Evolutionary conservation across 306 rosid genomes (phyloP).

Genomic region (Trichosanthes cucumerina): DNA sequence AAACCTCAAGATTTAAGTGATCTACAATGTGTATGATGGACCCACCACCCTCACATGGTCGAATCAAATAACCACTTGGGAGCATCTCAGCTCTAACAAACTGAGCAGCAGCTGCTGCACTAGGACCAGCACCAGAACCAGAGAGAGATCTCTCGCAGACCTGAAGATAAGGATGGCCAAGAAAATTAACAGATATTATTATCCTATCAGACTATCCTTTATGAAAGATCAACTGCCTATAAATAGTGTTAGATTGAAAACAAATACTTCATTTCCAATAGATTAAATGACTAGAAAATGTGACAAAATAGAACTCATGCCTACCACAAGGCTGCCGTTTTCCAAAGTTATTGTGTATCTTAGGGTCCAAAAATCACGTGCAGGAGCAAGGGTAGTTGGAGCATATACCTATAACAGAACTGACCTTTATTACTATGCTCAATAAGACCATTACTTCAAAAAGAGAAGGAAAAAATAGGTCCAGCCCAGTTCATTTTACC

Average conservation of each 20-base stretch:
- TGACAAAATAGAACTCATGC: slow-evolving; percentile 11
- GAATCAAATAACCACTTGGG: slow-evolving; percentile 91
- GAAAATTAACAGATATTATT: not conserved
- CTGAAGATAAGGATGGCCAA: slow-evolving; percentile 21
- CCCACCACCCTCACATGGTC: slow-evolving; percentile 98
- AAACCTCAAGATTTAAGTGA: slow-evolving; percentile 90
- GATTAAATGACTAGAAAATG: not conserved
- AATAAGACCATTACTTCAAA: not conserved
- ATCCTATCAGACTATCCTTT: not conserved
- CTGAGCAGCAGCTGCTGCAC: slow-evolving; percentile 64
- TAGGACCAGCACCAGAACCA: slow-evolving; percentile 86
- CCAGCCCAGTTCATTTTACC: slow-evolving; percentile 26
- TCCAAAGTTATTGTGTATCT: slow-evolving; percentile 85
- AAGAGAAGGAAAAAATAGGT: not conserved
- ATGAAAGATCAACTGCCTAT: not conserved
- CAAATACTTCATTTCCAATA: not conserved
- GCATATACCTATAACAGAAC: slow-evolving; percentile 57
- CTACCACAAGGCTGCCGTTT: slow-evolving; percentile 89
- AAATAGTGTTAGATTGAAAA: not conserved
- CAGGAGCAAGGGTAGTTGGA: slow-evolving; percentile 93
- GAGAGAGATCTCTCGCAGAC: slow-evolving; percentile 96
- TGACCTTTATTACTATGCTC: not conserved
- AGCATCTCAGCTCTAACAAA: slow-evolving; percentile 80
- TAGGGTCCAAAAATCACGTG: slow-evolving; percentile 96
- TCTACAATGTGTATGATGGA: slow-evolving; percentile 95